These are phyloP conservation scores for Macrolepiota dolichaula DNA, from an alignment of 768 basidiomycete species.

Conservation along the genomic window DNA sequence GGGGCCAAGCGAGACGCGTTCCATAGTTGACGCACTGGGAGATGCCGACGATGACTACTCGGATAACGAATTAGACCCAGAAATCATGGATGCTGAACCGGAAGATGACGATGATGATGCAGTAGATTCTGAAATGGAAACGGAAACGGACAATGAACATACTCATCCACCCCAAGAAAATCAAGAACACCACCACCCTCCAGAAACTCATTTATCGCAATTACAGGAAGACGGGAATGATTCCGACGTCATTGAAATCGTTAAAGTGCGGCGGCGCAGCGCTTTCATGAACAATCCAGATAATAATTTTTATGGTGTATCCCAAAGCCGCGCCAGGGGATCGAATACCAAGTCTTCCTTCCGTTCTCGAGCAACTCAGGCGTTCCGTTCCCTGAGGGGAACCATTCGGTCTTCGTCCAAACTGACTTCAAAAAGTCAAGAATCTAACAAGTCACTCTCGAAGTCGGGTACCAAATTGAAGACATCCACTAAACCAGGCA, in stretches of 20 bases:
- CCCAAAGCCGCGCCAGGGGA: neutral
- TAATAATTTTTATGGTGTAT: neutral
- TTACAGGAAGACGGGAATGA: slow-evolving; percentile 31
- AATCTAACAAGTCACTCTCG: slow-evolving; percentile 25
- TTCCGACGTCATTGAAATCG: slow-evolving; percentile 58
- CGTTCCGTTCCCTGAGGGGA: slow-evolving; percentile 42
- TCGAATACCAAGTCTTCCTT: slow-evolving; percentile 25
- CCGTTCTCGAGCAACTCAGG: slow-evolving; percentile 40
- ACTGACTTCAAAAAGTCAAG: neutral
- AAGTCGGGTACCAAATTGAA: slow-evolving; percentile 31
- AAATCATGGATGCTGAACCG: slow-evolving; percentile 19
- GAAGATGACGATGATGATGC: slow-evolving; percentile 20
- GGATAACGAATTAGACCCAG: slow-evolving; percentile 23
- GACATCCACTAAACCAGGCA: slow-evolving; percentile 18
- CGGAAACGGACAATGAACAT: neutral
- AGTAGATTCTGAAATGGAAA: neutral
- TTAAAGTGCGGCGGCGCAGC: slow-evolving; percentile 47
- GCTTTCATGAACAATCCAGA: slow-evolving; percentile 18
- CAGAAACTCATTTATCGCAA: slow-evolving; percentile 13
- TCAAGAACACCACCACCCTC: slow-evolving; percentile 10
- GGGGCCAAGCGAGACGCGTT: slow-evolving; percentile 19
- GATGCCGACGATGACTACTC: slow-evolving; percentile 19
- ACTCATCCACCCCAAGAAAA: too few species aligned
- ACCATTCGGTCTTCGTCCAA: slow-evolving; percentile 17
- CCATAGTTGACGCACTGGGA: slow-evolving; percentile 29